Percentiles rank a stretch among this genome's conserved stretches.
Conservation (phyloP, 164 flowering plant genomes). For the Sedum album region DNA sequence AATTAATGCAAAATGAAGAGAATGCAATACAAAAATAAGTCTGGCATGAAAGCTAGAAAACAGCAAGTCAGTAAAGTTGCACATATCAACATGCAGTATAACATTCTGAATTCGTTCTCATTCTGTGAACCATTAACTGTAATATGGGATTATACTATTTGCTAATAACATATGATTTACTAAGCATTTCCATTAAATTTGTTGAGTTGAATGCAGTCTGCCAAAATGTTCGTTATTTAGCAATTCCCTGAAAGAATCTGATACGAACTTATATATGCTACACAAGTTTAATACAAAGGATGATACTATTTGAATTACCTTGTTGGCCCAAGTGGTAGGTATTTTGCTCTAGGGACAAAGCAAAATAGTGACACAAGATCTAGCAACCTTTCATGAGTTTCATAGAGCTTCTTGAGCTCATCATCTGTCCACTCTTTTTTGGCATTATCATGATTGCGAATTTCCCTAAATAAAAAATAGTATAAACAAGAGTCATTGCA, state of each 20-base stretch:
- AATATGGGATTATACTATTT: too few relatives aligned
- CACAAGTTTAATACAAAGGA: background rate
- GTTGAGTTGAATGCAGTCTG: background rate
- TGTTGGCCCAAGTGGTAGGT: conserved; percentile 92
- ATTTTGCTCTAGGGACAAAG: conserved; percentile 89
- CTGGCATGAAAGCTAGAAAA: background rate
- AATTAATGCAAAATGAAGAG: background rate
- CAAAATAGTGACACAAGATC: conserved; percentile 93
- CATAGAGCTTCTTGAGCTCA: conserved; percentile 92
- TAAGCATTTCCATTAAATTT: background rate
- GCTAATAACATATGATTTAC: background rate
- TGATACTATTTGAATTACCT: conserved; percentile 43
- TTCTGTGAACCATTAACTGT: background rate
- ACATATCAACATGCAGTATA: background rate
- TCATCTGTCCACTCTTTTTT: conserved; percentile 98
- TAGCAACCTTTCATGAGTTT: conserved; percentile 88
- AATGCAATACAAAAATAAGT: background rate
- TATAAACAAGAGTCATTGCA: background rate
- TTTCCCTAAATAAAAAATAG: conserved; percentile 40
- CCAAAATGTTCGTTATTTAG: background rate
- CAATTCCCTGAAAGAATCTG: background rate
- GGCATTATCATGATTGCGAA: conserved; percentile 88
- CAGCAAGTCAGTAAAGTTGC: background rate
- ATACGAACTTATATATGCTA: background rate
- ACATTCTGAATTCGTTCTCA: background rate